phyloP scores from a whole-genome alignment of 768 basidiomycete species.

The Hirschioporus abietinus region DNA sequence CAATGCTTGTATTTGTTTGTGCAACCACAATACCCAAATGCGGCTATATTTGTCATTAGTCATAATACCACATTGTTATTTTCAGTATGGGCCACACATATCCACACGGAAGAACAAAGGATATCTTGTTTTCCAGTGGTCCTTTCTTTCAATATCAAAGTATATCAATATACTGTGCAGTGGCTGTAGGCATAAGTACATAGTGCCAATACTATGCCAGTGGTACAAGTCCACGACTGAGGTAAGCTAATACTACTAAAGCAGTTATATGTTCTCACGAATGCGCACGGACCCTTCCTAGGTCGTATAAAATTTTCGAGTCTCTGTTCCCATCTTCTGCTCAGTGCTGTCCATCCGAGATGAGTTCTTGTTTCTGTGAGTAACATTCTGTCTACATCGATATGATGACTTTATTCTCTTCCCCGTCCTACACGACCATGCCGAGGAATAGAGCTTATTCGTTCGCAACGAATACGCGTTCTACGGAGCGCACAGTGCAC shows the following conservation, averaged over 20 bases:
- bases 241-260: neutral
- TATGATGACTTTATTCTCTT: slow-evolving; percentile 82
- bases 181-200: no score
- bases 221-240: neutral
- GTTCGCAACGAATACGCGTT: slow-evolving; percentile 72
- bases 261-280: neutral
- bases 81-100: neutral
- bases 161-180: neutral
- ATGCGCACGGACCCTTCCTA: neutral
- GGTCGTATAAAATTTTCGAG: neutral
- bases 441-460: slow-evolving; percentile 72
- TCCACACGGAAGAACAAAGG: neutral
- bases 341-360: neutral
- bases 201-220: no score
- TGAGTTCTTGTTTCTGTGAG: slow-evolving; percentile 7
- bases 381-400: slow-evolving; percentile 13
- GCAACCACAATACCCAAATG: neutral
- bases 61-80: neutral
- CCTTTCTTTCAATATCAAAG: neutral
- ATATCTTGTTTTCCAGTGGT: neutral
- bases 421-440: slow-evolving; percentile 91
- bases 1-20: neutral
- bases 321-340: neutral
- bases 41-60: neutral
- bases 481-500: slow-evolving; percentile 63